Base-by-base conservation (phyloP, 805 yeast species). In the Schizosaccharomyces lindneri region DNA sequence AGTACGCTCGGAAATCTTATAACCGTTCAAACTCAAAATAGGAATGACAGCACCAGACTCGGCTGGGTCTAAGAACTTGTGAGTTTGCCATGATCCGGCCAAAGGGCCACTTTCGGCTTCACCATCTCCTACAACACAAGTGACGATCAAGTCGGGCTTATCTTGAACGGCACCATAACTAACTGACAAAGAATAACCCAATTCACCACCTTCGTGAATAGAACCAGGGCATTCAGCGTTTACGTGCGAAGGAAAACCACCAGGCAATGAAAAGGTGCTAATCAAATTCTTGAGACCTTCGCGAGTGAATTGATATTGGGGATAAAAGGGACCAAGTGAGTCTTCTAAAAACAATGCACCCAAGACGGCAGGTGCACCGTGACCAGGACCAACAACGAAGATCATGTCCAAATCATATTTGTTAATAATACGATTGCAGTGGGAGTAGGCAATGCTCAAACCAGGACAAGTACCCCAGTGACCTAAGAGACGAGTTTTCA, bases 101-200 rank as follows among this genome's bases (percentile, higher is more conserved):
- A 63, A 63, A n/a, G 66, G 66, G 13, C 66, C 66, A 7, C 65
- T 63, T 63, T 65, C 66, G 55, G 66, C 65, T 60, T 65, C 66
- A 43, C 66, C 66, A 36, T 65, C 66, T 39, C 66, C 66, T 55
- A 65, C 62, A 51, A 65, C 59, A 41, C 64, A 62, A 19, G 63
- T 43, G n/a, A 61, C 65, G 43, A 65, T 62, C 60, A 64, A 57
- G 43, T 65, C 64, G 19, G 66, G 66, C 41, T 62, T 61, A 61
- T 65, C 66, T 63, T 63, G 63, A 41, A 65, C 62, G 4, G 66
- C 65, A 59, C 66, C 66, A 51, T 63, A 65, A 11, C 65, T 46
- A 31, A 64, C 65, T 6, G 66, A 64, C 24, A 65, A 64, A 48
- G 66, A 64, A 65, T 65, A 65, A n/a, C 66, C 66, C 17, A 65